Evolutionary conservation across 2,329 filamentous ascomycete species (phyloP), one percentile per base, ranked within the genome.

Genomic region (Alternaria triticimaculans): DNA sequence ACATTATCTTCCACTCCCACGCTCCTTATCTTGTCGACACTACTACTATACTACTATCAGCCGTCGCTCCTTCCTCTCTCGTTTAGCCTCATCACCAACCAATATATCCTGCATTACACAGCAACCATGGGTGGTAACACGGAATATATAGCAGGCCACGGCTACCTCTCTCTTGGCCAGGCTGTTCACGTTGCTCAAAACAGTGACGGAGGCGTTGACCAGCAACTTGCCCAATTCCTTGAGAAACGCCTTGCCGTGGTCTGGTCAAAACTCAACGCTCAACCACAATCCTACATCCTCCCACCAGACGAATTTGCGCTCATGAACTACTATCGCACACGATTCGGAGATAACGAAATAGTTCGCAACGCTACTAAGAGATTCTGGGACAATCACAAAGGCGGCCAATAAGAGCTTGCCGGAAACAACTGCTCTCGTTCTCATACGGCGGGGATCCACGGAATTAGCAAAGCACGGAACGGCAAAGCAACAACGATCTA

Each of bases 261-360:
- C 67, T 95, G 92, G 92, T 77, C 76, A 46, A 89, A 88, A 71
- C 86, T 96, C 60, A 82, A 89, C 71, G 83, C 84, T 4, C 83
- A 90, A 30, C 91, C 91, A 2, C 81, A 87, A 55, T 83, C 84
- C n/a, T 96, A 95, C 79, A 80, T 96, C 67, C 89, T 96, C 83
- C 88, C 84, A 33, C 84, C 86, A 66, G 89, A 93, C 79, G 93
- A 97, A 81, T 96, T 96, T 74, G 88, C 92, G 58, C 86, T 96
- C 64, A 94, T 96, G 87, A 96, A 96, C 83, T 95, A 90, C 80
- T 95, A 91, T 79, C 90, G 92, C 66, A 81, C 86, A 66, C 87
- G 90, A 10, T 93, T 91, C 75, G 78, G 82, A 28, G 87, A 87
- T 63, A 82, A 81, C 15, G 75, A 80, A 25, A 73, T 86, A 53